These are phyloP conservation scores for Xenoacremonium recifei DNA, from an alignment of 2,329 filamentous ascomycete species.

Conservation along the genomic window DNA sequence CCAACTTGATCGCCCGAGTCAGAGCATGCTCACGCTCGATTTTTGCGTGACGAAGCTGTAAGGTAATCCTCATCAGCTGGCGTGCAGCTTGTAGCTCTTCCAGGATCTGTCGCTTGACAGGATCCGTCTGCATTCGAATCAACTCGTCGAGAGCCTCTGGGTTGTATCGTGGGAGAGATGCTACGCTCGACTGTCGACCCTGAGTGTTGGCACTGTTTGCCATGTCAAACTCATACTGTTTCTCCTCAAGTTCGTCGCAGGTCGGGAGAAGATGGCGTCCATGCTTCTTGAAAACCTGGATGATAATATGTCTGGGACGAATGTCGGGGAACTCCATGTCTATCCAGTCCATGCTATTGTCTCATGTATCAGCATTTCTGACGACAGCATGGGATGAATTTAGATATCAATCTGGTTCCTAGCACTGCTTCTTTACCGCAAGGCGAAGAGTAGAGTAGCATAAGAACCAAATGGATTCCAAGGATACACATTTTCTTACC, in stretches of 20 bases:
- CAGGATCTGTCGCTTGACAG: slow-evolving; percentile 9
- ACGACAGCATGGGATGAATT: too few relatives aligned
- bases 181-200: too few relatives aligned
- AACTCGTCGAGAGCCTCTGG: slow-evolving; percentile 7
- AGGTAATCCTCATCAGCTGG: too few relatives aligned
- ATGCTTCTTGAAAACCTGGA: slow-evolving; percentile 9
- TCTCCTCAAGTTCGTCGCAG: slow-evolving; percentile 14
- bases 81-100: slow-evolving; percentile 17
- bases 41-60: too few relatives aligned
- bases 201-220: too few relatives aligned
- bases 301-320: slow-evolving; percentile 9
- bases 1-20: slow-evolving; percentile 33
- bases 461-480: too few relatives aligned
- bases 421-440: too few relatives aligned
- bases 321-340: slow-evolving; percentile 22
- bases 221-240: not conserved
- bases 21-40: slow-evolving; percentile 2
- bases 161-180: slow-evolving; percentile 14
- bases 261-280: slow-evolving; percentile 14
- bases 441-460: too few relatives aligned
- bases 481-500: too few relatives aligned
- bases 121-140: slow-evolving; percentile 2
- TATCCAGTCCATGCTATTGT: too few relatives aligned
- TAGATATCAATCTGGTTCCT: too few relatives aligned
- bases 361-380: too few relatives aligned